A percentile compares a stretch with the other conserved stretches of the same genome.
phyloP scores from a whole-genome alignment of 1,284 basidiomycete species.

The Flammula alnicola region DNA sequence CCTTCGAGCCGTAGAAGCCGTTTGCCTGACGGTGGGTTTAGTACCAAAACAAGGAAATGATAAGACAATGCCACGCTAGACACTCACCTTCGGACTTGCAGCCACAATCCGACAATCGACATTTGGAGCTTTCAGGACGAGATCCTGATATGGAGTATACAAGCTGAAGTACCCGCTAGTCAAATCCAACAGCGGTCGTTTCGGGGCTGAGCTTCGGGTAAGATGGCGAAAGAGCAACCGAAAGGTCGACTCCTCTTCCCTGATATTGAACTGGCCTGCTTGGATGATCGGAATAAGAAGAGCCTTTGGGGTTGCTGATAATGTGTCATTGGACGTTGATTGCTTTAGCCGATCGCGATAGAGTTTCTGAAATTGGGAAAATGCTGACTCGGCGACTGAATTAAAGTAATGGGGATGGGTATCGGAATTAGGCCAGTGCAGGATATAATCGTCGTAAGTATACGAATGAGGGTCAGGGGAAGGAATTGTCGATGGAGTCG shows the following conservation, averaged over 20 bases:
- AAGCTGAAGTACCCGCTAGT: slow-evolving; percentile 97
- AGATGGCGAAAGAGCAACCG: slow-evolving; percentile 58
- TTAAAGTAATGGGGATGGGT: slow-evolving; percentile 68
- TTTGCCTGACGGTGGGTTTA: slow-evolving; percentile 69
- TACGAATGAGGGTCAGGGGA: slow-evolving; percentile 31
- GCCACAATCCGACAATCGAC: slow-evolving; percentile 81
- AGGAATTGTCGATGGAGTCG: slow-evolving; percentile 7
- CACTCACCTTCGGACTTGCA: slow-evolving; percentile 81
- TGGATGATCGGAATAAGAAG: slow-evolving; percentile 83
- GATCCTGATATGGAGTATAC: slow-evolving; percentile 80
- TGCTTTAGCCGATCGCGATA: slow-evolving; percentile 29
- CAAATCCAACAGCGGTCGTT: slow-evolving; percentile 64
- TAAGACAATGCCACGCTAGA: background rate
- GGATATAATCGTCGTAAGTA: slow-evolving; percentile 41
- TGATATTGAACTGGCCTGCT: slow-evolving; percentile 81
- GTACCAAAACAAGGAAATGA: slow-evolving; percentile 4
- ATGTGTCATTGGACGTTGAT: background rate
- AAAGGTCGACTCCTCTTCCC: slow-evolving; percentile 79
- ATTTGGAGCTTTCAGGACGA: slow-evolving; percentile 61
- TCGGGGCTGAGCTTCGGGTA: slow-evolving; percentile 8
- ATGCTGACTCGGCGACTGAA: slow-evolving; percentile 47
- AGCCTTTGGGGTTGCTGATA: slow-evolving; percentile 43
- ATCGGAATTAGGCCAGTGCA: slow-evolving; percentile 62
- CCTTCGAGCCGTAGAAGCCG: slow-evolving; percentile 91
- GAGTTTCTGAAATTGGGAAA: slow-evolving; percentile 56